Base-by-base conservation (phyloP, 495 filamentous ascomycete genomes). In the Xylaria telfairii region DNA sequence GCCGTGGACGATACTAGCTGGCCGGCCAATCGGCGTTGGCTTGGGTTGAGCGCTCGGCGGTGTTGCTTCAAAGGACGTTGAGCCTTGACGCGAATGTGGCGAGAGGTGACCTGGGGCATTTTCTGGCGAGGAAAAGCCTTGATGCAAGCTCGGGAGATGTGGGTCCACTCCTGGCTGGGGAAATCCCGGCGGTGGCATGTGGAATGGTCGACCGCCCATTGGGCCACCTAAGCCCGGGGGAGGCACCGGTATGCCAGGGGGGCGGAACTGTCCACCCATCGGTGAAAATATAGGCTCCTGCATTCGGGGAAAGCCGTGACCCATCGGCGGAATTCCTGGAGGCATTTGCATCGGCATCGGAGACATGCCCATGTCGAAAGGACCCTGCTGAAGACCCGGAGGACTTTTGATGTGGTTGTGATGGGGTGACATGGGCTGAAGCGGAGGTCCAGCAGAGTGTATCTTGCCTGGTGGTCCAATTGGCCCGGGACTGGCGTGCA, bases 21-120 rank as follows among this genome's bases (percentile, higher is more conserved):
- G 95, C 46, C 94, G 89, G 69, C 94, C 92, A 67, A 98, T 98
- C 6, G 95, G 95, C 30, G 92, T 89, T 53, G 96, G 96, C 37
- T 92, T 89, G 1, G 92, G 91, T 71, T 93, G 91, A 53, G 83
- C 77, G 47, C 79, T 73, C 15, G 80, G 75, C 32, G 76, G 73
- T 6, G 71, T 79, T 24, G 77, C 67, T 26, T 88, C 87, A 64
- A 83, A 83, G n/a, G 81, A 85, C 17, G 77, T 79, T 7, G 68
- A 70, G 19, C 68, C 68, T 64, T 83, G 86, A 13, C 86, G 84
- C 30, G 79, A 82, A 71, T 85, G 86, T 34, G 78, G 75, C 32
- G 78, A 73, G 19, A 72, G 65, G 63, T 76, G 69, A 76, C 81
- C 69, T 74, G 83, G 49, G 77, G 79, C 53, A 77, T 69, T 72